Base-by-base conservation (phyloP, 2,329 filamentous ascomycete genomes). In the Ophiocordyceps robertsii region DNA sequence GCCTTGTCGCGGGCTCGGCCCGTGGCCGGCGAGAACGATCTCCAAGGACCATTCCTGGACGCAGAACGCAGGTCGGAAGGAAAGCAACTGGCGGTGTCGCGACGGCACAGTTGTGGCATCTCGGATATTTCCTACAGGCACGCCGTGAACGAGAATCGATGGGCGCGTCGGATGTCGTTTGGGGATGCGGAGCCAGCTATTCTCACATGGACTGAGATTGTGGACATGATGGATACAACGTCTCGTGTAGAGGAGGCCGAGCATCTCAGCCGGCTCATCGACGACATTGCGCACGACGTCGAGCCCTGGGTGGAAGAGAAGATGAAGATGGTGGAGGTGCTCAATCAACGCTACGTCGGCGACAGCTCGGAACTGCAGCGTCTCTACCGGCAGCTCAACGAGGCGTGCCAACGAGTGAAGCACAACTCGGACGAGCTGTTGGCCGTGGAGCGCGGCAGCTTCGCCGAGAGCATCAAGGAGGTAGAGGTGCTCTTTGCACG, bases 401-500 rank as follows among this genome's bases (percentile, higher is more conserved):
- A 86, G 37, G 74, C 76, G 14, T 86, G 84, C 51, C 75, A 83
- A 49, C 70, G 70, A 14, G 69, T 88, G 14, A 76, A 80, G 47
- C 72, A 82, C 44, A 72, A 73, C 44, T 80, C 81, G 1, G 75
- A 81, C 30, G 81, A 84, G 44, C 65, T 87, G 14, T 63, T 95
- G 10, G 70, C 72, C 0, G 76, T 81, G 39, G 84, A 93, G 61
- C 75, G 80, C 35, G 70, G 72, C 19, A 70, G 74, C 41, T 66
- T 94, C 32, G 75, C 73, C 4, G 85, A 92, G 55, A 73, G 73
- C 14, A 68, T 88, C 46, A 82, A 82, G 58, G 84, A 92, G 48
- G 70, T 95, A 13, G 88, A 94, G 57, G 75, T 82, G 19, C 67
- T 93, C 33, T 78, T 82, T 3, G 86, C 87, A 17, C 89, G 89